Base-by-base conservation (phyloP, 2,329 filamentous ascomycete species). In the Ascochyta lentis region DNA sequence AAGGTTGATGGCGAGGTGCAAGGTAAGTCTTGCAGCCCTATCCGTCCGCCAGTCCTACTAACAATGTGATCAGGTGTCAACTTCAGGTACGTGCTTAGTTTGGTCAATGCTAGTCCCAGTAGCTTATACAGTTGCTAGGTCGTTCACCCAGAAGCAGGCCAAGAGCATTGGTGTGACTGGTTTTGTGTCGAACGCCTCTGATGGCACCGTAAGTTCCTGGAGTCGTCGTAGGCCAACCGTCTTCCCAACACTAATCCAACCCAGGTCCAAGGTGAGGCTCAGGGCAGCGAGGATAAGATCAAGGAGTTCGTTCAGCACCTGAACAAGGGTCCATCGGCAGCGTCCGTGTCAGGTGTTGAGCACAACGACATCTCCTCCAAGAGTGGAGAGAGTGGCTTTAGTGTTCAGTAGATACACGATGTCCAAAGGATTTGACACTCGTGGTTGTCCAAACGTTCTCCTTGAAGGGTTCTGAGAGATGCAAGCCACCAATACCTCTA, bases 191-290 rank as follows among this genome's bases (percentile, higher is more conserved):
- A 82, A 82, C 60, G 75, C 70, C 6, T 75, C 72, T 10, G 79
- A 82, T 59, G 80, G 80, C 38, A 76, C 71, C 7, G 79, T 79
- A 63, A 42, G 69, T 50, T 24, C 9, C 27, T 27, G 9, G 7
- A 29, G 31, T 33, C 12, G 6, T 24, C 10, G 3, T 33, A 8
- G 13, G 19, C 2, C 9, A 26, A 5, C 23, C 9, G 4, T 10
- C 12, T 10, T 15, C 6, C 45, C 38, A 15, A 29, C 37, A 35
- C 59, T 71, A 33, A 69, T 31, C 22, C 29, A 26, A 3, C 10
- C 4, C 63, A 96, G 91, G 93, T 98, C 42, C 86, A 91, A 70
- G 94, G 94, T 24, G 93, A 97, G 77, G 92, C 89, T 5, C 94
- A 98, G 73, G 93, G 92, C 27, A 81, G 84, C 2, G 81, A 87